phyloP scores from a whole-genome alignment of 371 early-diverging fungal genomes.

The Mucor mucedo region DNA sequence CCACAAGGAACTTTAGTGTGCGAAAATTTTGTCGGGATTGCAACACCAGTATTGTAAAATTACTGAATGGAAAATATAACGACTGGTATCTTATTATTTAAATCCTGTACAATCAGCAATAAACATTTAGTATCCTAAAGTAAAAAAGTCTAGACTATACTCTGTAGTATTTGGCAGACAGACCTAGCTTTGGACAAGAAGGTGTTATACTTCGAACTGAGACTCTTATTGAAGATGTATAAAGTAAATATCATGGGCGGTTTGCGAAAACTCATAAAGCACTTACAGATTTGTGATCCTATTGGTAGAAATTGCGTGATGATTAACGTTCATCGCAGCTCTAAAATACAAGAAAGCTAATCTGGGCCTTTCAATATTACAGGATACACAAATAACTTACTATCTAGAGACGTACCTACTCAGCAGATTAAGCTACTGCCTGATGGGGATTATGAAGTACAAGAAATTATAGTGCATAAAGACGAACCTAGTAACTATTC shows the following conservation, averaged over 20 bases:
- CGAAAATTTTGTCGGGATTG: slow-evolving; percentile 3
- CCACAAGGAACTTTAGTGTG: not conserved
- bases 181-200: not conserved
- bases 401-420: not conserved
- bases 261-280: slow-evolving; percentile 6
- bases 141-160: slow-evolving; percentile 15
- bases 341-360: not conserved
- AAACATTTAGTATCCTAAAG: slow-evolving; percentile 6
- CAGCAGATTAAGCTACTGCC: slow-evolving; percentile 1
- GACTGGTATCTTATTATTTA: slow-evolving; percentile 5
- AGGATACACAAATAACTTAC: not conserved
- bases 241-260: not conserved
- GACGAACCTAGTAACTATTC: no score
- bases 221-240: slow-evolving; percentile 6
- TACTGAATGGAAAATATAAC: slow-evolving; percentile 3
- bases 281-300: not conserved
- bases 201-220: slow-evolving; percentile 3
- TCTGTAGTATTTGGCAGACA: slow-evolving; percentile 15
- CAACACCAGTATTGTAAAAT: slow-evolving; percentile 9
- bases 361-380: not conserved
- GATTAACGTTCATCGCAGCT: not conserved
- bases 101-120: slow-evolving; percentile 3
- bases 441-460: slow-evolving; percentile 3
- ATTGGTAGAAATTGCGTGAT: slow-evolving; percentile 11
- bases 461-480: not conserved